Base-by-base conservation (phyloP, 768 basidiomycete genomes). In the Russula brevipes region DNA sequence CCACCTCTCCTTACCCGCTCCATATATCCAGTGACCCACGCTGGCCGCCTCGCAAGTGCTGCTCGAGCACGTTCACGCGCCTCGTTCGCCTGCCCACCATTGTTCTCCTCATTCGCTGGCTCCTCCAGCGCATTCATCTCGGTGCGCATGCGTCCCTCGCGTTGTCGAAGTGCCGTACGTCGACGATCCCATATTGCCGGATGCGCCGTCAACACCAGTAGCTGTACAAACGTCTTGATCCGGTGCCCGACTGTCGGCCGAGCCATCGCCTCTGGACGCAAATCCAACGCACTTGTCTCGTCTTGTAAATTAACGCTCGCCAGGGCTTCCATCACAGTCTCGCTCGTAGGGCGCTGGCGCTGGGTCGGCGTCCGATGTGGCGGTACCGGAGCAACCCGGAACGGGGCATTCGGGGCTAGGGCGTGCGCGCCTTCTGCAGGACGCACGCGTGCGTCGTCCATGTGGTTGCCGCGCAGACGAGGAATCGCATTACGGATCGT, bases 161-260 rank as follows among this genome's bases (percentile, higher is more conserved):
- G 65, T 33, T 59, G 65, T 46, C 61, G 52, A 45, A 68, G 55
- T 3, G 54, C 57, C 6, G 61, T 42, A n/a, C 67, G 67, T 14
- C 67, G 67, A 7, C 67, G 67, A 11, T 68, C 61, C 67, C 67
- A 68, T 30, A 66, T n/a, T 1, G 67, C 67, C 7, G 67, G 67
- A 54, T 66, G 61, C 36, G 63, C 56, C 36, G 67, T 68, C 36
- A 67, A 39, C 57, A 63, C 12, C 31, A 68, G 39, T 47, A 68
- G 17, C 24, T 57, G 44, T 3, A 64, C 1, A 36, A 68, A 68
- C 31, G 67, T 63, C 38, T 63, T 59, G 57, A 68, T 51, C 50
- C 66, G 56, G 41, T 58, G 59, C 10, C 45, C 54, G 10, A 56
- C 4, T 11, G 57, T 57, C 8, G 57, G 60, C 35, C n/a, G 24